A percentile compares a stretch with the other conserved stretches of the same genome.
These are phyloP conservation scores for Bolboschoenoplectus hybrid DNA, from an alignment of 202 grass and related monocot species.

Conservation along the genomic window DNA sequence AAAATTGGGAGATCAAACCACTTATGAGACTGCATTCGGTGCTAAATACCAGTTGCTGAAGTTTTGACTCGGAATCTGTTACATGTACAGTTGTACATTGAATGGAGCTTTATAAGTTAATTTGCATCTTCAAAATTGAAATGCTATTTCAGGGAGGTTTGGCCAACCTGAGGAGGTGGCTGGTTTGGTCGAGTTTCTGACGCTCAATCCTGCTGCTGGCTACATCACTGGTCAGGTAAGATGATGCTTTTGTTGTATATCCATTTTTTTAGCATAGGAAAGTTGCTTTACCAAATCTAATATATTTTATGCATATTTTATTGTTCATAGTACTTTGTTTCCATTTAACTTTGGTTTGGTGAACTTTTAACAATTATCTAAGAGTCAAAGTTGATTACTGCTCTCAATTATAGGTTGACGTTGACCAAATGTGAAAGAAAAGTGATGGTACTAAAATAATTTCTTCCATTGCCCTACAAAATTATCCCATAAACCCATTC, in stretches of 20 bases:
- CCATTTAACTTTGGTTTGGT: background rate
- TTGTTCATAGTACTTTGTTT: background rate
- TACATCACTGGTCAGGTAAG: conserved; percentile 92
- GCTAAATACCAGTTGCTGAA: background rate
- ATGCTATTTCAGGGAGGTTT: conserved; percentile 70
- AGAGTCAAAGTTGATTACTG: background rate
- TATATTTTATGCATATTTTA: background rate
- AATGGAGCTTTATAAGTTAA: background rate
- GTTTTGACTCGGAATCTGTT: background rate
- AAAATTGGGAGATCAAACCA: background rate
- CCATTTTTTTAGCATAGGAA: background rate
- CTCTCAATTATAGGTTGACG: too few relatives aligned
- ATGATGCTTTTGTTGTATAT: background rate
- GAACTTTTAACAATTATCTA: background rate
- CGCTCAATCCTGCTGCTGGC: conserved; percentile 74
- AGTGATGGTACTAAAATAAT: background rate
- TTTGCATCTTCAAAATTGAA: conserved; percentile 19
- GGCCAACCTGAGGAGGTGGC: conserved; percentile 88
- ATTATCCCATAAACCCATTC: background rate
- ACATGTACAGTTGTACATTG: background rate
- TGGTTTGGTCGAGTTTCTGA: conserved; percentile 85
- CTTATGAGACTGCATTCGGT: background rate
- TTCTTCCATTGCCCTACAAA: background rate
- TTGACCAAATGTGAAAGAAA: conserved; percentile 2
- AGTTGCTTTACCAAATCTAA: conserved; percentile 19